Percentiles rank a stretch among this genome's conserved stretches.
phyloP scores from a whole-genome alignment of 2,329 filamentous ascomycete species.

The Hirsutella thompsonii region DNA sequence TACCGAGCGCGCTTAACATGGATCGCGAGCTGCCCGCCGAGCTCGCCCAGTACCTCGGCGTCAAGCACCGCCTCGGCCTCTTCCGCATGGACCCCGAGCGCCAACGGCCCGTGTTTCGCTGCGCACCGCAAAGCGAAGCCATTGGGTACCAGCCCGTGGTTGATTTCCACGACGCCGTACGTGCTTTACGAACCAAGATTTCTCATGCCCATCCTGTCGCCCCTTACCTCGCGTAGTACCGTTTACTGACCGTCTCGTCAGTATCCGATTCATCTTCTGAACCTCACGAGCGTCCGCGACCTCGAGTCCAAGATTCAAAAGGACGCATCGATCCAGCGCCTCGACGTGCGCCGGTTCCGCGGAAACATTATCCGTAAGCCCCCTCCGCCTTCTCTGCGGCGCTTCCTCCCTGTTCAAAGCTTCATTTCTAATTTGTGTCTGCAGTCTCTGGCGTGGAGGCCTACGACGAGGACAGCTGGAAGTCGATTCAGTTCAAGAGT shows the following conservation, averaged over 20 bases:
- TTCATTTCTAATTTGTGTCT: not conserved
- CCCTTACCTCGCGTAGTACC: too few relatives aligned
- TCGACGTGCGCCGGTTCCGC: constrained; percentile 54
- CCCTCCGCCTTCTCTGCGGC: not conserved
- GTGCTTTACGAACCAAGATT: constrained; percentile 12
- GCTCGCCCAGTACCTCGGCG: constrained; percentile 52
- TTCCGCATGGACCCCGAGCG: constrained; percentile 52
- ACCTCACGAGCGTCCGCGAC: constrained; percentile 48
- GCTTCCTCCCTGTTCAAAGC: too few relatives aligned
- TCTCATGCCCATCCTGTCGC: too few relatives aligned
- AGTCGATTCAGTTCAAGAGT: constrained; percentile 41
- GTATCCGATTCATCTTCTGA: constrained; percentile 60
- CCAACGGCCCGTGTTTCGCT: constrained; percentile 44
- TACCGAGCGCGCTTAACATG: constrained; percentile 41
- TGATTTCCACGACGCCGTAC: constrained; percentile 58
- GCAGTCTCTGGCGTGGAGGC: constrained; percentile 45
- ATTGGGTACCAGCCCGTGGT: constrained; percentile 52
- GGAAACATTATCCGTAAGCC: constrained; percentile 55
- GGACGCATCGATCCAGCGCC: constrained; percentile 30
- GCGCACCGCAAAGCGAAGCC: constrained; percentile 43
- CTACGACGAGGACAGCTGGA: constrained; percentile 62
- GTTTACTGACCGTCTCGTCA: constrained; percentile 19
- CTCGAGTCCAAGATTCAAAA: constrained; percentile 44
- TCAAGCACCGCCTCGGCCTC: constrained; percentile 50
- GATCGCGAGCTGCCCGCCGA: constrained; percentile 45